phyloP scores from a whole-genome alignment of 441 rosid species.

The Flueggea neowawraea region DNA sequence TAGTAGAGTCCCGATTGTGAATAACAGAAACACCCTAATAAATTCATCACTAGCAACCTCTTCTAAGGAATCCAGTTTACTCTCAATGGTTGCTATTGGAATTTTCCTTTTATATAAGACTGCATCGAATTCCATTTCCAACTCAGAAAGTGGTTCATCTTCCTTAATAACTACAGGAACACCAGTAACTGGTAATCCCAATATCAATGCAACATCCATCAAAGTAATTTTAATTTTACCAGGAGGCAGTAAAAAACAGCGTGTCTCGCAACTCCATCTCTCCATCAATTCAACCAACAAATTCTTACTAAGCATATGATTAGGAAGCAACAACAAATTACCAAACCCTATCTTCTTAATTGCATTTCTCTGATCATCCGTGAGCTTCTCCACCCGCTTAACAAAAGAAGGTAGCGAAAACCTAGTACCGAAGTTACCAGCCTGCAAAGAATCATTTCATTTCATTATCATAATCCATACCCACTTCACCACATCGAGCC shows the following conservation, averaged over 20 bases:
- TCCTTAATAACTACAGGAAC: constrained; percentile 23
- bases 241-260: constrained; percentile 21
- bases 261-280: constrained; percentile 25
- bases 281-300: constrained; percentile 39
- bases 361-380: constrained; percentile 20
- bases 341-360: constrained; percentile 35
- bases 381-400: constrained; percentile 34
- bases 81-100: constrained; percentile 24
- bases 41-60: constrained; percentile 31
- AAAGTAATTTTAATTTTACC: constrained; percentile 21
- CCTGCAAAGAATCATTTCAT: constrained; percentile 20
- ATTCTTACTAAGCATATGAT: constrained; percentile 35
- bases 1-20: constrained; percentile 31
- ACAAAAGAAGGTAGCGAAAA: constrained; percentile 39
- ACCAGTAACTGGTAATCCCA: constrained; percentile 32
- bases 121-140: constrained; percentile 35
- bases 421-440: constrained; percentile 32
- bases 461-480: too few relatives aligned
- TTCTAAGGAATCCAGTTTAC: constrained; percentile 33
- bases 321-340: constrained; percentile 28
- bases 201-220: constrained; percentile 35
- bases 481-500: too few relatives aligned
- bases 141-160: constrained; percentile 31
- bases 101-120: constrained; percentile 33
- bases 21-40: constrained; percentile 35